A percentile compares a stretch with the other conserved stretches of the same genome.
Evolutionary conservation across 148 eudicot genomes (phyloP).

Genomic region (Cornus suecica): DNA sequence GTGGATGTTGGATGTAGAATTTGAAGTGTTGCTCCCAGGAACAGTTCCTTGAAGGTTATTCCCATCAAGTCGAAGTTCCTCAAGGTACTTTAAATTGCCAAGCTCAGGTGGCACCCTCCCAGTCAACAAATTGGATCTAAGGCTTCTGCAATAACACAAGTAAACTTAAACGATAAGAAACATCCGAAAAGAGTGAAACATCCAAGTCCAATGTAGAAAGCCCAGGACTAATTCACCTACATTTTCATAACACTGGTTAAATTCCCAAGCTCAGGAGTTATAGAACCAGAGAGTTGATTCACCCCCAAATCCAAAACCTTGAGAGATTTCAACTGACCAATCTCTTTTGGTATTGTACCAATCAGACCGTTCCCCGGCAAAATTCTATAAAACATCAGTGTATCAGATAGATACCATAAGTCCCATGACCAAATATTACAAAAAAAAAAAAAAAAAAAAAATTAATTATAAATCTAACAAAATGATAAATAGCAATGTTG

Average conservation of each 20-base stretch:
- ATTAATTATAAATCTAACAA: neutral
- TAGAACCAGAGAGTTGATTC: slow-evolving; percentile 69
- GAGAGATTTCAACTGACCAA: slow-evolving; percentile 61
- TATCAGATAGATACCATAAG: slow-evolving; percentile 14
- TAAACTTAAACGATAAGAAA: slow-evolving; percentile 12
- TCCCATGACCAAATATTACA: slow-evolving; percentile 29
- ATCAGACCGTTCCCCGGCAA: slow-evolving; percentile 73
- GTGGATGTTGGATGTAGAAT: slow-evolving; percentile 24
- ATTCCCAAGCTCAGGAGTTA: slow-evolving; percentile 77
- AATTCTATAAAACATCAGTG: slow-evolving; percentile 33
- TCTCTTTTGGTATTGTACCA: slow-evolving; percentile 82
- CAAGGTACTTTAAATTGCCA: slow-evolving; percentile 59
- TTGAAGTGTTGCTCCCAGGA: slow-evolving; percentile 47
- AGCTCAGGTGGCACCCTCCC: slow-evolving; percentile 72
- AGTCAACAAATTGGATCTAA: slow-evolving; percentile 75
- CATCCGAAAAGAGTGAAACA: neutral
- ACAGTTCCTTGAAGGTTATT: slow-evolving; percentile 78
- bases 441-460: no score
- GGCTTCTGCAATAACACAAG: slow-evolving; percentile 46
- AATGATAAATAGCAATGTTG: neutral
- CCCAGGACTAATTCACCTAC: slow-evolving; percentile 30
- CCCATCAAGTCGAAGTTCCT: slow-evolving; percentile 79
- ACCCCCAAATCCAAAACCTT: slow-evolving; percentile 77
- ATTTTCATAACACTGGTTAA: slow-evolving; percentile 52
- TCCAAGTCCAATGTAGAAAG: neutral